Base-by-base conservation (phyloP, 345 rosid species). In the Murraya paniculata region DNA sequence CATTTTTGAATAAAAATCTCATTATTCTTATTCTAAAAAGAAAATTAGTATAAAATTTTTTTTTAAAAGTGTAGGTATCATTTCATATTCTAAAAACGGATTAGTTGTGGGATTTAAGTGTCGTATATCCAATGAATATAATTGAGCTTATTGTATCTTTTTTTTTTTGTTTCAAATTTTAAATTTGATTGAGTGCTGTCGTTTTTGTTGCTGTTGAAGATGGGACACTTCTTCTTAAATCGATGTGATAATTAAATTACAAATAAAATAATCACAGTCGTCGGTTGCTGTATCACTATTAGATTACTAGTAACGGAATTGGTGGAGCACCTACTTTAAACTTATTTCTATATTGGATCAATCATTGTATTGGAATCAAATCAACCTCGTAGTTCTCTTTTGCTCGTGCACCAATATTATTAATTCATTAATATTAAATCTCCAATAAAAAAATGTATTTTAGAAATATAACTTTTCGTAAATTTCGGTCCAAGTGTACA, bases 151-250 rank as follows among this genome's bases (percentile, higher is more conserved):
- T 53, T 57, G 22, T 28, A 41, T 64, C 39, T 71, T 7, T 56
- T 21, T 53, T 53, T 25, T 72, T 13, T 74, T 18, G 7, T 33
- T 38, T n/a, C n/a, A n/a, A 24, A 21, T 78, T 36, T 69, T 4
- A 7, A 48, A 64, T 9, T 13, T 45, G 50, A 55, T 62, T 21
- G 39, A 72, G 14, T 21, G 6, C 28, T 75, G 76, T 71, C 68
- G 30, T 9, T 68, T 6, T 61, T 69, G 57, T 61, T 70, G 76
- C 28, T 62, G 76, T 75, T 55, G 79, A 80, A 80, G 83, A 80
- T 5, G 53, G 30, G 79, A 71, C 55, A 50, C 7, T 36, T 75
- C 28, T 80, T 33, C 58, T 70, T 30, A 13, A 24, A 27, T 45
- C 4, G 57, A 68, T 30, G 66, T 24, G 35, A 36, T 24, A 2